Conservation (phyloP, 306 rosid genomes). For the Fragaria ananassa region DNA sequence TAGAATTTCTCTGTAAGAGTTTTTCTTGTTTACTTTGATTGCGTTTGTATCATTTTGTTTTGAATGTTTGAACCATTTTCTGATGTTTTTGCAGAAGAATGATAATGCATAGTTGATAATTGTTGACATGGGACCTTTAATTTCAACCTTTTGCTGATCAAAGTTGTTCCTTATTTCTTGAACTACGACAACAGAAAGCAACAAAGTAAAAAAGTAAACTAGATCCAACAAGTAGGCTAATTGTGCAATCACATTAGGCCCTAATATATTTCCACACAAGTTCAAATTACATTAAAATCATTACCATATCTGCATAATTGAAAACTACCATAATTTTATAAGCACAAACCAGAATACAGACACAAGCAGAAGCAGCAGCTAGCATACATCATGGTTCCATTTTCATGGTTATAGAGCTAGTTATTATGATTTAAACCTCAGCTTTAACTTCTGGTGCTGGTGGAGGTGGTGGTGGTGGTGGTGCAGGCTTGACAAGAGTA, state of each 20-base stretch:
- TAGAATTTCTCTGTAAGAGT: neutral
- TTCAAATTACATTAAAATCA: constrained; percentile 27
- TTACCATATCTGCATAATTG: constrained; percentile 3
- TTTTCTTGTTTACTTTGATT: neutral
- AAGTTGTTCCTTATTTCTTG: neutral
- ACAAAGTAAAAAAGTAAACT: constrained; percentile 8
- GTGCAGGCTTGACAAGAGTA: constrained; percentile 48
- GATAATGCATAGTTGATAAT: constrained; percentile 5
- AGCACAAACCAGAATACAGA: neutral
- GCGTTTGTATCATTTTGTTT: neutral
- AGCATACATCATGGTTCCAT: constrained; percentile 10
- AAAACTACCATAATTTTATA: neutral
- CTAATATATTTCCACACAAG: neutral
- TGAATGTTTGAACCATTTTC: neutral
- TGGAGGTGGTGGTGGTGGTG: constrained; percentile 22
- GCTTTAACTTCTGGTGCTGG: constrained; percentile 23
- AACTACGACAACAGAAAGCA: neutral
- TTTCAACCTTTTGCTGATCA: constrained; percentile 3
- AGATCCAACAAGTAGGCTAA: neutral
- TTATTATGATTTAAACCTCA: constrained; percentile 5
- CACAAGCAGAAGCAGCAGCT: constrained; percentile 8
- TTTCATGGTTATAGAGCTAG: neutral
- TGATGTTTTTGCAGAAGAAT: neutral
- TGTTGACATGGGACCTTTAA: constrained; percentile 15
- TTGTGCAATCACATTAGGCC: neutral